Base-by-base conservation (phyloP, 495 filamentous ascomycete species). In the Podospora tetraspora region DNA sequence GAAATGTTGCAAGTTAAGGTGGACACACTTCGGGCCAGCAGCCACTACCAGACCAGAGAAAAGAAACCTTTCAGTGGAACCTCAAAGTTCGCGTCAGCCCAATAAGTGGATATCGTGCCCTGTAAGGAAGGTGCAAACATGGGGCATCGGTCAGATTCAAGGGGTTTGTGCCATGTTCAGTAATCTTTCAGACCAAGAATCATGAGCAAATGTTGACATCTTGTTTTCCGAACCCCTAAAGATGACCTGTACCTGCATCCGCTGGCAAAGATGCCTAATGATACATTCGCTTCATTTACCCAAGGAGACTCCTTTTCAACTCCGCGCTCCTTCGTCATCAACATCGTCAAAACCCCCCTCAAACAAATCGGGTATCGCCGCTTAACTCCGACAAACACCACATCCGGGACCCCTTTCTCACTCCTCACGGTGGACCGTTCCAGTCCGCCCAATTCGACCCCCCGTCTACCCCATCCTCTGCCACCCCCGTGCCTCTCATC, bases 401-500 rank as follows among this genome's bases (percentile, higher is more conserved):
- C 22, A 61, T 13, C 25, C 25, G 0, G 25, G 3, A 2, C 12
- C 19, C 29, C 19, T 52, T 16, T 19, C 19, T 16, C 3, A 43
- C 21, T 23, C 21, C 57, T 29, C 63, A 65, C 52, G 30, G 11
- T 3, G 24, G 21, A 64, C 24, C 37, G 4, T 24, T 27, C 62
- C 30, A 27, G 21, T 25, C 30, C 1, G n/a, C 62, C 22, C 62
- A 27, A 21, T 64, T 56, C 11, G 30, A 12, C 11, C 21, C 30
- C 27, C 27, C 21, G 2, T 22, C 52, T 0, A 25, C 63, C 21
- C 52, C 34, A 25, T 66, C 63, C 16, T 59, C 63, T 1, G 25
- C 25, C 9, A 25, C 19, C 9, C 34, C 23, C 7, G 62, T 57
- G 10, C 67, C 68, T 32, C 70, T 65, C 66, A 69, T 63, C 66